Percentiles rank a stretch among this genome's conserved stretches.
Conservation (phyloP, 345 rosid genomes). For the Mangifera indica region DNA sequence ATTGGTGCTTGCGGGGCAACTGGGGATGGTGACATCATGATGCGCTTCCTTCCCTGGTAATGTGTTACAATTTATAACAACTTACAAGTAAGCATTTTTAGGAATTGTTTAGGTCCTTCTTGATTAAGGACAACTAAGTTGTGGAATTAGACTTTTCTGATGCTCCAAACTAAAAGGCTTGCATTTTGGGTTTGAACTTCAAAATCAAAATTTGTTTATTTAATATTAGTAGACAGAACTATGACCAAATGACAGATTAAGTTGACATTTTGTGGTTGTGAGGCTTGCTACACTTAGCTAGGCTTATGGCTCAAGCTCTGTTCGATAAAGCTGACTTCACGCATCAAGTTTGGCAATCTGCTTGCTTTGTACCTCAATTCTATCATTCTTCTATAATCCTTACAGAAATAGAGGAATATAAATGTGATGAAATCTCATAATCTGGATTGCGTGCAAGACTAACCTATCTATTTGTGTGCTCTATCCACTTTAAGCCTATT, state of each 20-base stretch:
- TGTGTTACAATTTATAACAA: conserved; percentile 1
- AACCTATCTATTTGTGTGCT: not conserved
- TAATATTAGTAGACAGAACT: no score
- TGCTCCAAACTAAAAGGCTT: not conserved
- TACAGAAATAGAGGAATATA: not conserved
- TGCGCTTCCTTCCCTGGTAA: conserved; percentile 98
- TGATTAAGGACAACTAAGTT: not conserved
- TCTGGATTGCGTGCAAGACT: not conserved
- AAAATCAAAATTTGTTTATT: no score
- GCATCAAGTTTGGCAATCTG: not conserved
- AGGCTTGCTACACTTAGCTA: not conserved
- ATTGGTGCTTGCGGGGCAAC: conserved; percentile 98
- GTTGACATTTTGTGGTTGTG: not conserved
- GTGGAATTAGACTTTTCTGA: not conserved
- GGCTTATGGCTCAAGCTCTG: not conserved
- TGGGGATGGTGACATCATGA: conserved; percentile 96
- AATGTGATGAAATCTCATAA: not conserved
- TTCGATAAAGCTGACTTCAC: not conserved
- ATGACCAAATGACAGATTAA: not conserved
- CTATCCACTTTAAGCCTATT: not conserved
- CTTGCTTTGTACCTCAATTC: not conserved
- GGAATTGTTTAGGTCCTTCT: not conserved
- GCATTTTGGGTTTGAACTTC: not conserved
- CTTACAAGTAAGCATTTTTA: no score
- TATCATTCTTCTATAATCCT: not conserved